These are phyloP conservation scores for Dictyostelium brefeldianum DNA, from an alignment of 78 protist species.

Conservation along the genomic window DNA sequence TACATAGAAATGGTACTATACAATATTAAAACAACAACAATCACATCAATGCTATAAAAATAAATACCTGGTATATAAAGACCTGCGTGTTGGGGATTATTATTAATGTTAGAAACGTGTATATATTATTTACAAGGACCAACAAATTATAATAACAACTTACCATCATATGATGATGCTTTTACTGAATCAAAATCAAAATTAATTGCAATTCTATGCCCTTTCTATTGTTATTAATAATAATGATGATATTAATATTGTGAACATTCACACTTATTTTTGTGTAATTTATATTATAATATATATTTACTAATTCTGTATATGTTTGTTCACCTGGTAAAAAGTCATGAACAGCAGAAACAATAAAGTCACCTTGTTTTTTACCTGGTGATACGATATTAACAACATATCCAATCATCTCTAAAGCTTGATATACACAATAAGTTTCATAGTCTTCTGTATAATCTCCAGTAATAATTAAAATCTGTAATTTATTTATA, in stretches of 20 bases:
- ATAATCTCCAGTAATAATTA: slow-evolving; percentile 30
- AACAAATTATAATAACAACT: slow-evolving; percentile 23
- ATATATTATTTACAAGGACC: too few species aligned
- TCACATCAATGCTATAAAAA: too few species aligned
- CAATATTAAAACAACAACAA: too few species aligned
- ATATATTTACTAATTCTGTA: slow-evolving; percentile 38
- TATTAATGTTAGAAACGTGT: too few species aligned
- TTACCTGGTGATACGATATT: slow-evolving; percentile 66
- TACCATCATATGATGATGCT: slow-evolving; percentile 21
- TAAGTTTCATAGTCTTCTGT: slow-evolving; percentile 69
- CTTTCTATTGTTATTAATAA: neutral
- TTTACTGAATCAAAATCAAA: slow-evolving; percentile 50
- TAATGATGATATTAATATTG: too few species aligned
- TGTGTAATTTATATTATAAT: neutral
- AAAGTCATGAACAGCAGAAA: slow-evolving; percentile 78
- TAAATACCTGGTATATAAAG: neutral
- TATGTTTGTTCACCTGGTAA: slow-evolving; percentile 82
- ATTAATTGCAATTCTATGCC: slow-evolving; percentile 62
- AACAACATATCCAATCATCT: slow-evolving; percentile 50
- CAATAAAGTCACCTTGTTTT: slow-evolving; percentile 42
- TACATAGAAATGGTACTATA: too few species aligned
- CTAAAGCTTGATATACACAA: slow-evolving; percentile 27
- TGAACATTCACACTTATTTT: too few species aligned
- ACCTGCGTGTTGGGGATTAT: too few species aligned
- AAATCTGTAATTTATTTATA: neutral